Evolutionary conservation across 1,139 yeast genomes (phyloP).

Genomic region (Wickerhamomyces sp.): DNA sequence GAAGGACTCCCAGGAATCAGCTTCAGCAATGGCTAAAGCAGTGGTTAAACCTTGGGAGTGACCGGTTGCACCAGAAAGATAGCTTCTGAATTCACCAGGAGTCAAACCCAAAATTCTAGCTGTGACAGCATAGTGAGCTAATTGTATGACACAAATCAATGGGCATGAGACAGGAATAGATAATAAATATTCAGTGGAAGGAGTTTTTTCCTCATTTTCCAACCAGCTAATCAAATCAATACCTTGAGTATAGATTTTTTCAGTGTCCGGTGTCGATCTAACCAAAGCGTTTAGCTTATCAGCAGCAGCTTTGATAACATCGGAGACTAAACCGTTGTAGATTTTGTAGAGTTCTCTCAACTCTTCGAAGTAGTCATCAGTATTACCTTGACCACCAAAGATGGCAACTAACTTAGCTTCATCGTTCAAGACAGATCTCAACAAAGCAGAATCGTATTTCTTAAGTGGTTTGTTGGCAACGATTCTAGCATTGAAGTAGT

Average conservation of each 20-base stretch:
- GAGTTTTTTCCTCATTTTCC: constrained; percentile 77
- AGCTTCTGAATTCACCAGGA: constrained; percentile 80
- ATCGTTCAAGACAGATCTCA: constrained; percentile 55
- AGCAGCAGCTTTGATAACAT: constrained; percentile 68
- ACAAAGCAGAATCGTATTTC: constrained; percentile 59
- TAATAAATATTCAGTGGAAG: constrained; percentile 82
- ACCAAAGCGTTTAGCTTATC: constrained; percentile 64
- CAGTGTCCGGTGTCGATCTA: constrained; percentile 69
- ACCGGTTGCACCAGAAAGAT: constrained; percentile 86
- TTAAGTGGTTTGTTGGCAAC: constrained; percentile 45
- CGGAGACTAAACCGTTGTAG: constrained; percentile 71
- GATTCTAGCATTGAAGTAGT: constrained; percentile 57
- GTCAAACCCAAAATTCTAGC: constrained; percentile 80
- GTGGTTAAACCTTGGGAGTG: constrained; percentile 97
- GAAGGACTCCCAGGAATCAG: constrained; percentile 84
- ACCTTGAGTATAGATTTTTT: constrained; percentile 91
- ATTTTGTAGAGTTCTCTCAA: constrained; percentile 77
- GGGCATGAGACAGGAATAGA: constrained; percentile 96
- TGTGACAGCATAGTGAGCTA: constrained; percentile 88
- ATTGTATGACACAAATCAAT: constrained; percentile 89
- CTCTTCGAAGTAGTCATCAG: constrained; percentile 97
- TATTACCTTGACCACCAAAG: constrained; percentile 98
- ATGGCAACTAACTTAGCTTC: constrained; percentile 72
- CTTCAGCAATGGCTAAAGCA: constrained; percentile 84
- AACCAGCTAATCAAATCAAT: constrained; percentile 87